Base-by-base conservation (phyloP, 164 flowering plant species). In the Brasenia schreberi region DNA sequence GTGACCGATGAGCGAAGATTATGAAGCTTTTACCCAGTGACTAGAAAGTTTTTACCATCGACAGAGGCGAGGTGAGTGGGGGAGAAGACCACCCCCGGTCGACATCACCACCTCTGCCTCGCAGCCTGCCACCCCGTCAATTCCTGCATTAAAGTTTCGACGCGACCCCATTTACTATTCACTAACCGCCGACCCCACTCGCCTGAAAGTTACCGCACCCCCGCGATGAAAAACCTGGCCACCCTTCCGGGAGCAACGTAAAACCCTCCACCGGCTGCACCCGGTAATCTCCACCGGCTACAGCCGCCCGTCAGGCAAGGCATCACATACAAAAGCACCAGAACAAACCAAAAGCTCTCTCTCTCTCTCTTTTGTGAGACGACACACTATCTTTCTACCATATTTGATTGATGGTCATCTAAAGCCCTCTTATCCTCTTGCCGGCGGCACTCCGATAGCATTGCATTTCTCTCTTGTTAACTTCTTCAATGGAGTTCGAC, bases 401-500 rank as follows among this genome's bases (percentile, higher is more conserved):
- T 6, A 45, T 7, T 45, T 45, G 53, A 12, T 45, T 7, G 53
- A 12, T 12, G 12, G 53, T 23, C 27, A 23, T 7, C 53, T 45
- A 7, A 12, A 45, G 7, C 53, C 53, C 5, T 45, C 53, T 45
- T 45, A 45, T 45, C 53, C 53, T 45, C 53, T 45, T 12, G 53
- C 53, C 53, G 53, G 53, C 53, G 53, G 12, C 53, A 7, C 11
- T 45, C 53, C 11, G 53, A 45, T 45, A 45, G 12, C 11, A 92
- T 84, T 49, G 91, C 96, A 72, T 91, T 90, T 64, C 93, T 93
- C 93, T 87, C 87, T 60, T 70, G 70, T 56, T 19, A 7, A 2
- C 6, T 60, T 60, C 16, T 60, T 3, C 7, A 42, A 79, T 77
- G 78, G 82, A 83, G 39, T 80, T 81, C 45, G 88, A 83, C 5